Evolutionary conservation across 2,329 filamentous ascomycete species (phyloP), one percentile per base, ranked within the genome.

Genomic region (Nakataea oryzae): DNA sequence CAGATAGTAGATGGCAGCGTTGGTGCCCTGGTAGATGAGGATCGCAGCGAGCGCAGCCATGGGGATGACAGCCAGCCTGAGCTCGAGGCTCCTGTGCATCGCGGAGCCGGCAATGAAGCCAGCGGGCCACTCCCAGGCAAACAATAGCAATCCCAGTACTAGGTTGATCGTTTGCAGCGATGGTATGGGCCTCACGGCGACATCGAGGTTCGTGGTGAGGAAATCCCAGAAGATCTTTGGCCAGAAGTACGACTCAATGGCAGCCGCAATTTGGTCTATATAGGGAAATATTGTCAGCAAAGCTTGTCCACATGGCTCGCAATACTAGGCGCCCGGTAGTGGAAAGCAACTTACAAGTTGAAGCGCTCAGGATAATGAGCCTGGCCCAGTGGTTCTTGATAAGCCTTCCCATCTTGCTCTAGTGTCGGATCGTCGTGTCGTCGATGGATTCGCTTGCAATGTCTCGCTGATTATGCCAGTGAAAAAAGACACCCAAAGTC

Each of bases 311-410:
- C 34, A 47, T 11, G 14, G 6, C 34, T 17, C 34, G 8, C 5
- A 5, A 47, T 21, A 17, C 14, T 7, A 21, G 14, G 3, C 34
- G 34, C 34, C 34, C 7, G 34, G 14, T 17, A 21, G 34, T n/a
- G n/a, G 21, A 41, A 41, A 6, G 34, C 14, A 21, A 78, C 80
- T 65, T 85, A 92, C 89, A 93, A 63, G 80, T 75, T 67, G 91
- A 88, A 50, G 95, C 91, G 30, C 90, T 91, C 73, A 99, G 80
- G 75, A 96, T 84, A 72, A 99, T 95, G 71, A 99, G 87, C 65
- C 95, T 89, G 69, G 92, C 95, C 91, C 91, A 96, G 81, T 99
- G 95, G 80, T 97, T 97, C 84, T 99, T 99, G 80, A 99, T 97
- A 73, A 99, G 87, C 78, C 89, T 95, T 76, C 95, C 95, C 95